Conservation (phyloP, 768 basidiomycete species). For the Infundibulicybe gibba region DNA sequence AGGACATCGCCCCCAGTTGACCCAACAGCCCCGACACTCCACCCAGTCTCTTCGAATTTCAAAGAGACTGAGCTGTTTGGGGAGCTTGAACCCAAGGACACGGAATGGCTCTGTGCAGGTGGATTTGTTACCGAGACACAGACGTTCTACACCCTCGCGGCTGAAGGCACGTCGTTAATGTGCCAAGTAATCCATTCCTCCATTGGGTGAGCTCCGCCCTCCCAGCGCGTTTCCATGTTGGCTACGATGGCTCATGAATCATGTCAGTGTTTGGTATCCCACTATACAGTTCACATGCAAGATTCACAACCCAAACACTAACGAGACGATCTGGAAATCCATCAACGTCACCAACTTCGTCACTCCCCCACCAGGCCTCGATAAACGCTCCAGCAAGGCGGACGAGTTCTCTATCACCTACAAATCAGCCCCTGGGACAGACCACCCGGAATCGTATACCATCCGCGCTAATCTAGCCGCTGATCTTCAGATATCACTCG, state of each 20-base stretch:
- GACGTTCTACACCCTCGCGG: conserved; percentile 75
- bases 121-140: conserved; percentile 94
- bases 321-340: conserved; percentile 79
- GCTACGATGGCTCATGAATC: conserved; percentile 1
- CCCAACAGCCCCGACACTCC: conserved; percentile 73
- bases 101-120: conserved; percentile 76
- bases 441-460: conserved; percentile 73
- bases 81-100: conserved; percentile 71
- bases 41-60: conserved; percentile 68
- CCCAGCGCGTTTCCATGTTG: conserved; percentile 1
- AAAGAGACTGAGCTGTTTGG: conserved; percentile 62
- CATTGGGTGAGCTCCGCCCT: conserved; percentile 64
- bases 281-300: conserved; percentile 95
- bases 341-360: conserved; percentile 80
- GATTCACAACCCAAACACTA: conserved; percentile 73
- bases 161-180: conserved; percentile 77
- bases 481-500: conserved; percentile 79
- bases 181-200: conserved; percentile 87
- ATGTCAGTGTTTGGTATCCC: conserved; percentile 82
- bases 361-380: conserved; percentile 68
- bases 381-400: conserved; percentile 84
- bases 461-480: conserved; percentile 76
- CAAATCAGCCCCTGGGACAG: conserved; percentile 50
- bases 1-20: conserved; percentile 58
- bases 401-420: conserved; percentile 79